A percentile compares a stretch with the other conserved stretches of the same genome.
Evolutionary conservation across 2,329 filamentous ascomycete genomes (phyloP).

Genomic region (Pestalotiopsis sp.): DNA sequence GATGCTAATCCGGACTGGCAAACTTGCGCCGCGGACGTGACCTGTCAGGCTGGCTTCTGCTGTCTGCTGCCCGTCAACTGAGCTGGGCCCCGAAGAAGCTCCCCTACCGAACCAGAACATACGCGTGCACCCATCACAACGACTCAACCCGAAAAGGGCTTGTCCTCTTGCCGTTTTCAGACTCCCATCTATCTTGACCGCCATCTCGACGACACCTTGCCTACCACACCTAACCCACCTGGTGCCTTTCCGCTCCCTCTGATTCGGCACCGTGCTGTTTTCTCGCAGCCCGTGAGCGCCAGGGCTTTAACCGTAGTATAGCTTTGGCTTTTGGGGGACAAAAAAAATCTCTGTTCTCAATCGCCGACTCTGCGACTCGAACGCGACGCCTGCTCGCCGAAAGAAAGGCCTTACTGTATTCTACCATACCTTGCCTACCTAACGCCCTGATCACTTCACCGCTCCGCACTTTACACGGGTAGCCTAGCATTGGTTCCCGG

Average conservation of each 20-base stretch:
- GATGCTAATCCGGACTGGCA: too few relatives aligned
- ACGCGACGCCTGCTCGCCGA: slow-evolving; percentile 13
- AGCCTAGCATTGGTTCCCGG: slow-evolving; percentile 23
- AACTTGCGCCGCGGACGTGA: too few relatives aligned
- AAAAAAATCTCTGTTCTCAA: not conserved
- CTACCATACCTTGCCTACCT: too few relatives aligned
- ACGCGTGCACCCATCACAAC: not conserved
- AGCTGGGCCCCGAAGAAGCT: too few relatives aligned
- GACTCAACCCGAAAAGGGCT: slow-evolving; percentile 2
- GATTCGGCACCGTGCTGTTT: slow-evolving; percentile 18
- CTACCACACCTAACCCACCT: slow-evolving; percentile 20
- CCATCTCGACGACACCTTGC: slow-evolving; percentile 28
- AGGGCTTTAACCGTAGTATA: not conserved
- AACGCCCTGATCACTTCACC: slow-evolving; percentile 21
- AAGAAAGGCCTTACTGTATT: not conserved
- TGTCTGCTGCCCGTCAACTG: too few relatives aligned
- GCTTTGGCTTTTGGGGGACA: not conserved
- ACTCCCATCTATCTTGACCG: slow-evolving; percentile 31
- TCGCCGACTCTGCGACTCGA: not conserved
- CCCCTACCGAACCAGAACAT: not conserved
- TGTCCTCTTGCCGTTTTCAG: slow-evolving; percentile 17
- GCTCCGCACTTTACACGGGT: slow-evolving; percentile 22
- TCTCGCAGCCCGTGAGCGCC: not conserved
- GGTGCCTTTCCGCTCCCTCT: slow-evolving; percentile 14
- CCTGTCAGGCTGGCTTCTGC: too few relatives aligned